Evolutionary conservation across 2,329 filamentous ascomycete genomes (phyloP).

Genomic region (Fusarium anguioides): DNA sequence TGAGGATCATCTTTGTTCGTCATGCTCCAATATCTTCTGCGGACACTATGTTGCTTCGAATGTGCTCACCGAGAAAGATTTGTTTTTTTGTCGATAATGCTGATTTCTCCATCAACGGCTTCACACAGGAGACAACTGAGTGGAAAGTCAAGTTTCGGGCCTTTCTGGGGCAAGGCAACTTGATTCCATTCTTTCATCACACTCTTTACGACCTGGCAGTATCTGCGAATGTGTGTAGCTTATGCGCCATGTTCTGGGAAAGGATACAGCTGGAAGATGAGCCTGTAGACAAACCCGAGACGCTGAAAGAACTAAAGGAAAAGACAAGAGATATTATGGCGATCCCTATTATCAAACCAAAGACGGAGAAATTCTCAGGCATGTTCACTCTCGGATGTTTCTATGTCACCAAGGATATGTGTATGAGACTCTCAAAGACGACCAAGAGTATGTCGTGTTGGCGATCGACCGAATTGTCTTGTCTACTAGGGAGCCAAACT

Average conservation of each 20-base stretch:
- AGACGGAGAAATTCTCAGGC: background rate
- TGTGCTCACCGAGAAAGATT: background rate
- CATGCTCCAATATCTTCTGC: constrained; percentile 25
- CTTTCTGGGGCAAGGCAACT: background rate
- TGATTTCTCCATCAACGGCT: background rate
- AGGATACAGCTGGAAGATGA: constrained; percentile 3
- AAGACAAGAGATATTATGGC: background rate
- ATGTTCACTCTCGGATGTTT: constrained; percentile 16
- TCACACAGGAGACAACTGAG: background rate
- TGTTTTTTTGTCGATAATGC: constrained; percentile 1
- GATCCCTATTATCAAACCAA: constrained; percentile 13
- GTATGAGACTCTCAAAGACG: constrained; percentile 16
- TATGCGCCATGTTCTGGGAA: constrained; percentile 34
- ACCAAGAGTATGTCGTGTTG: constrained; percentile 20
- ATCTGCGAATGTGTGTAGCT: constrained; percentile 16
- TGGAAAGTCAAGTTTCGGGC: constrained; percentile 20
- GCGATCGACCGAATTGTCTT: constrained; percentile 20
- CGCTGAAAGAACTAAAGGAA: background rate
- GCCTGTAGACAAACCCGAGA: background rate
- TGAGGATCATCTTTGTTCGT: background rate
- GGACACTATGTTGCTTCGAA: constrained; percentile 13
- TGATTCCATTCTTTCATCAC: constrained; percentile 16
- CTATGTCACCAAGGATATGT: background rate
- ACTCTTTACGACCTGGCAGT: constrained; percentile 2
- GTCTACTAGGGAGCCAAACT: background rate